Evolutionary conservation across 352 stramenopile genomes (phyloP).

Genomic region (Phytopythium oedochilum): DNA sequence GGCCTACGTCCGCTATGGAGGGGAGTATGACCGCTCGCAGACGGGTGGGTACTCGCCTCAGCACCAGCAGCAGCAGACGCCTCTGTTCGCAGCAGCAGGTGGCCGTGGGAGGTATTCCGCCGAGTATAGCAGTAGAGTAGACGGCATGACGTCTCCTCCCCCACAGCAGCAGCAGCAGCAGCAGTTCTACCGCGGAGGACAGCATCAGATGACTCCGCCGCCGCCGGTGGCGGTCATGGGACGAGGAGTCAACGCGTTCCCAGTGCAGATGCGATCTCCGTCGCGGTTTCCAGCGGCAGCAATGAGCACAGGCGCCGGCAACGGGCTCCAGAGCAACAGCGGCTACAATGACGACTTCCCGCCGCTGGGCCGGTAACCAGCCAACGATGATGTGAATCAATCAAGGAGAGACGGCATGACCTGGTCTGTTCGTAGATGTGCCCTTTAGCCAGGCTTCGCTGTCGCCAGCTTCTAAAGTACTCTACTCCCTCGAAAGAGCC

Average conservation of each 20-base stretch:
- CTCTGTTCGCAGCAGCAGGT: not conserved
- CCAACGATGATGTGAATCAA: constrained; percentile 8
- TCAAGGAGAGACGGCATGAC: constrained; percentile 5
- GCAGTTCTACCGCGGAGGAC: constrained; percentile 23
- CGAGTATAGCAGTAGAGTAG: constrained; percentile 64
- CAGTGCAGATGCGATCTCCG: constrained; percentile 21
- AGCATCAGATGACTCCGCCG: constrained; percentile 27
- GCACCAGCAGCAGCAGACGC: constrained; percentile 2
- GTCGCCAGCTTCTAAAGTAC: constrained; percentile 1
- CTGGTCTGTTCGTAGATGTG: no score
- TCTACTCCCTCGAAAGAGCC: not conserved
- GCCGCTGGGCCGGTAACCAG: constrained; percentile 45
- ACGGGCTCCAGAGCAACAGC: constrained; percentile 12
- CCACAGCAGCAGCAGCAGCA: constrained; percentile 19
- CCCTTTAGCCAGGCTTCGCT: not conserved
- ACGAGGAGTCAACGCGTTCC: constrained; percentile 21
- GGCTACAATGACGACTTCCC: constrained; percentile 74
- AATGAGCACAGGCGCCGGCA: constrained; percentile 3
- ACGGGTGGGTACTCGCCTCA: not conserved
- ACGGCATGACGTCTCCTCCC: constrained; percentile 28
- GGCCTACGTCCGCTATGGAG: constrained; percentile 10
- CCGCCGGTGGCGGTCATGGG: constrained; percentile 22
- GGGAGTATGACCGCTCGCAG: constrained; percentile 1
- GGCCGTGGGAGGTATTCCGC: constrained; percentile 26
- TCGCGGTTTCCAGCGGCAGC: constrained; percentile 14